Percentiles rank a stretch among this genome's conserved stretches.
Conservation (phyloP, 2,329 filamentous ascomycete genomes). For the Colletotrichum destructivum region DNA sequence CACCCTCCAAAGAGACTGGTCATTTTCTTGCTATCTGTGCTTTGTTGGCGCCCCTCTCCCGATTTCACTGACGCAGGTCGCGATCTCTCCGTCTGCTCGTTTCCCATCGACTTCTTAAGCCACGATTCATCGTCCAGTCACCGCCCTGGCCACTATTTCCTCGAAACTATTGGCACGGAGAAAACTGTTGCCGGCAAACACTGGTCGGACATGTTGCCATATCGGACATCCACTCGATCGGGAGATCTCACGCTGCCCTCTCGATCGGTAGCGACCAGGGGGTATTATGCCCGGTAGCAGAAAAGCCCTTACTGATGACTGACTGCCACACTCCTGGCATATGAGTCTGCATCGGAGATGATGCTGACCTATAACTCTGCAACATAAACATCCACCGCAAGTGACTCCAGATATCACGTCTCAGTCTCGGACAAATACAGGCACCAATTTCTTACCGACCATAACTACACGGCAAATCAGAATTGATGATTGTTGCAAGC, state of each 20-base stretch:
- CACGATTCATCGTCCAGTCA: not conserved
- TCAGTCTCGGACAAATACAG: not conserved
- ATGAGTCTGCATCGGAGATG: not conserved
- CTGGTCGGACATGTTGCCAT: not conserved
- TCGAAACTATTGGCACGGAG: not conserved
- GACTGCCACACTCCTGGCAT: not conserved
- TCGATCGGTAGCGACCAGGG: not conserved
- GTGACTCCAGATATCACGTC: not conserved
- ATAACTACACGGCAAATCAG: too few relatives aligned
- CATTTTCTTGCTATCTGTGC: slow-evolving; percentile 25
- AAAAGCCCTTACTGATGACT: not conserved
- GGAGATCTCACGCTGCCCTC: not conserved
- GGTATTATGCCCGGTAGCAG: not conserved
- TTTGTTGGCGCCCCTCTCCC: slow-evolving; percentile 7
- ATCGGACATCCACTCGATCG: slow-evolving; percentile 11
- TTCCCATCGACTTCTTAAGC: not conserved
- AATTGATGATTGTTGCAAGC: too few relatives aligned
- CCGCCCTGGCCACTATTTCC: not conserved
- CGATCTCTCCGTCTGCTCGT: slow-evolving; percentile 10
- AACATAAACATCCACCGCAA: not conserved
- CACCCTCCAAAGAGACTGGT: slow-evolving; percentile 10
- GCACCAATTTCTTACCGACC: not conserved
- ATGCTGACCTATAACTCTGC: not conserved
- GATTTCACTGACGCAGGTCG: not conserved
- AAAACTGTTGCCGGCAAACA: not conserved